Evolutionary conservation across 2,329 filamentous ascomycete genomes (phyloP).

Genomic region (Tolypocladium tundrense): DNA sequence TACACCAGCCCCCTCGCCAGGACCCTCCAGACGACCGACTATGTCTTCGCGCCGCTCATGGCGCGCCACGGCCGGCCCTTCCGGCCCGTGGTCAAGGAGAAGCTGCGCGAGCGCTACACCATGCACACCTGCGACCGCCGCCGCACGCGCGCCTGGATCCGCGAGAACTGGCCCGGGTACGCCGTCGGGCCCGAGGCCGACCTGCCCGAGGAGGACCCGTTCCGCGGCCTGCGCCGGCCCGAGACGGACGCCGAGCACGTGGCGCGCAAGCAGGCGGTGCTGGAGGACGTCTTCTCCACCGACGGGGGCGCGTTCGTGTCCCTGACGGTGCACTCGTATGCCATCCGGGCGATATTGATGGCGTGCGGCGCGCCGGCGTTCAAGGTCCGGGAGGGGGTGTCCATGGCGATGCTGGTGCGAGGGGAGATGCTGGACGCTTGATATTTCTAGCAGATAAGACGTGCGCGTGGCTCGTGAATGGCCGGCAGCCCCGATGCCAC

Average conservation of each 20-base stretch:
- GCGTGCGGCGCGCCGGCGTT: not conserved
- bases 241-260: not conserved
- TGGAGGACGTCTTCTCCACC: not conserved
- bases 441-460: too few relatives aligned
- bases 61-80: not conserved
- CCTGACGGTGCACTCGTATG: not conserved
- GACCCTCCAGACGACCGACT: not conserved
- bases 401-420: not conserved
- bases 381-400: not conserved
- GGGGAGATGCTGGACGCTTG: not conserved
- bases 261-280: not conserved
- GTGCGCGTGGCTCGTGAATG: too few relatives aligned
- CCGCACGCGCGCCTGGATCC: not conserved
- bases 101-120: not conserved
- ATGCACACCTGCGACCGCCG: not conserved
- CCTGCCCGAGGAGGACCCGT: not conserved
- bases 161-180: not conserved
- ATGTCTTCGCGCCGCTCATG: not conserved
- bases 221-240: not conserved
- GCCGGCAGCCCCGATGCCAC: too few relatives aligned
- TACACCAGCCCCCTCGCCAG: not conserved
- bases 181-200: not conserved
- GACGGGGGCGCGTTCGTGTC: not conserved
- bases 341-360: not conserved
- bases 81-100: not conserved